These are phyloP conservation scores for Phanerochaete carnosa DNA, from an alignment of 768 basidiomycete genomes.

Conservation along the genomic window DNA sequence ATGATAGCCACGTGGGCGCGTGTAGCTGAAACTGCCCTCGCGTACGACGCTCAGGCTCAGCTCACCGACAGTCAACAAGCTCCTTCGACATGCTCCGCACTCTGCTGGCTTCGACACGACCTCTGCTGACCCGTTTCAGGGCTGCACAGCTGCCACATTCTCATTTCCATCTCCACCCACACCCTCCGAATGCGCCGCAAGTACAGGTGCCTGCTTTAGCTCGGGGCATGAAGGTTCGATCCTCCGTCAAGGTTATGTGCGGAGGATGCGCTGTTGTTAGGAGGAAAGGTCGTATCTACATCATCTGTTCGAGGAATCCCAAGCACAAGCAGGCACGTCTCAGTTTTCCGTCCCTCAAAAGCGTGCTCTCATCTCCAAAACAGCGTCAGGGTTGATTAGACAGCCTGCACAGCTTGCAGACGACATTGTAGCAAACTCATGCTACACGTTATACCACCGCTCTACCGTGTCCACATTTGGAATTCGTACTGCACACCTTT, in stretches of 20 bases:
- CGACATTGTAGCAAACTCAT: not conserved
- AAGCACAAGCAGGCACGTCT: conserved; percentile 91
- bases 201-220: conserved; percentile 35
- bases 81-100: conserved; percentile 54
- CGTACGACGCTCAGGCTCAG: not conserved
- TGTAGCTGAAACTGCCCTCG: not conserved
- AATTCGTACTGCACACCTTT: conserved; percentile 85
- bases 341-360: not conserved
- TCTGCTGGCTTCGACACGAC: conserved; percentile 59
- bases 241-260: conserved; percentile 92
- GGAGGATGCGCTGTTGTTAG: conserved; percentile 88
- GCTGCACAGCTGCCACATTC: conserved; percentile 23
- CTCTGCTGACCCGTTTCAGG: conserved; percentile 52
- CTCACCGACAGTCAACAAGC: not conserved
- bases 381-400: conserved; percentile 27
- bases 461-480: conserved; percentile 85
- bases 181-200: conserved; percentile 21
- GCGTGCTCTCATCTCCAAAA: not conserved
- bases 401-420: not conserved
- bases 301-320: conserved; percentile 90
- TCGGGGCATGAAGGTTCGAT: conserved; percentile 96
- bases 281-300: conserved; percentile 88
- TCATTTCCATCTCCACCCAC: conserved; percentile 21
- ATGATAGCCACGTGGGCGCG: not conserved
- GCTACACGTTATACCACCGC: not conserved